Conservation (phyloP, 257 asterid species). For the Ocimum tenuiflorum region DNA sequence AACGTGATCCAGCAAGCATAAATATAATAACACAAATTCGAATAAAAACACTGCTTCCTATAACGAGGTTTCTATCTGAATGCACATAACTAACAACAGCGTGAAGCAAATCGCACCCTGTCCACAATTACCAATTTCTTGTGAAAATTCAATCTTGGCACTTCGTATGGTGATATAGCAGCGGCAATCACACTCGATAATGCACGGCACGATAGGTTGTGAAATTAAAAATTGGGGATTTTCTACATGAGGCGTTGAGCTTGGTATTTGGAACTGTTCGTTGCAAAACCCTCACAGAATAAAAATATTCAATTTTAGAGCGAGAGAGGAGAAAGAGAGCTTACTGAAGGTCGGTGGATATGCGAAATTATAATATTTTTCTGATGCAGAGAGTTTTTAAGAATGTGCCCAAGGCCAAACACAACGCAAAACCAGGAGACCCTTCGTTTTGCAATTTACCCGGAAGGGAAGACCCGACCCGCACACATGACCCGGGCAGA, state of each 20-base stretch:
- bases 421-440: too few relatives aligned
- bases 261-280: neutral
- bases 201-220: neutral
- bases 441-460: too few relatives aligned
- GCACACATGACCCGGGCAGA: too few relatives aligned
- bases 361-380: too few relatives aligned
- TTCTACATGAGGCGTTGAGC: neutral
- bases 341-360: constrained; percentile 17
- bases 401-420: too few relatives aligned
- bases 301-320: neutral
- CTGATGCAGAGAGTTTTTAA: too few relatives aligned
- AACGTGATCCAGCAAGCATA: too few relatives aligned
- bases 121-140: constrained; percentile 1
- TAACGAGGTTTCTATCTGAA: too few relatives aligned
- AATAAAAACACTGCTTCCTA: too few relatives aligned
- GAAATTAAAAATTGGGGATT: neutral
- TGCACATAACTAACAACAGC: neutral
- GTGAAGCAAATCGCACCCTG: neutral
- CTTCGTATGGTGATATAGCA: neutral
- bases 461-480: too few relatives aligned
- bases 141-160: neutral
- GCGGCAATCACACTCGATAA: neutral
- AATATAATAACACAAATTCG: too few relatives aligned
- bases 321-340: neutral
- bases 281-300: constrained; percentile 16